phyloP scores from a whole-genome alignment of 441 rosid species.

The Adansonia grandidieri region DNA sequence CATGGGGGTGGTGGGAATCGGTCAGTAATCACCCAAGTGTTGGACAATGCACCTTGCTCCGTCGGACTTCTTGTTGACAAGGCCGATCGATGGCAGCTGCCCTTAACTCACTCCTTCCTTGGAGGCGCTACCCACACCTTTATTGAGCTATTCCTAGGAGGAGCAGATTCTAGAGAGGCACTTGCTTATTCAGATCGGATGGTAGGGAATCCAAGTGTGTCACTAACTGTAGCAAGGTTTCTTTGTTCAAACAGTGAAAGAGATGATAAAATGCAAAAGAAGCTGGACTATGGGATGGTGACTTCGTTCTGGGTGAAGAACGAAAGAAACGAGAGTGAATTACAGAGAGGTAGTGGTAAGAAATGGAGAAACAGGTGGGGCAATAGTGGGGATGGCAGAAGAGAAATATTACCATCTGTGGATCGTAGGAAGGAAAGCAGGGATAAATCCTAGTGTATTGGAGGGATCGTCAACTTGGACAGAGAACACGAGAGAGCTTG shows the following conservation, averaged over 20 bases:
- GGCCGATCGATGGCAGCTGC: constrained; percentile 38
- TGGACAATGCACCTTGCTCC: constrained; percentile 73
- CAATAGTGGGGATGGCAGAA: constrained; percentile 57
- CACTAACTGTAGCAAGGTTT: constrained; percentile 55
- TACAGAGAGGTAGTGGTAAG: constrained; percentile 69
- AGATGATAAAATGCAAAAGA: constrained; percentile 67
- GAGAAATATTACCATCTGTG: constrained; percentile 54
- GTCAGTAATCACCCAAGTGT: constrained; percentile 42
- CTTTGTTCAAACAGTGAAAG: constrained; percentile 54
- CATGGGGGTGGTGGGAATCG: constrained; percentile 39
- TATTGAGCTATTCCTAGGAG: constrained; percentile 64
- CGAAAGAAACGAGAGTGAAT: constrained; percentile 50
- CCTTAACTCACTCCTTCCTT: not conserved
- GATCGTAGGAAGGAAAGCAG: constrained; percentile 77
- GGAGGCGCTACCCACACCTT: constrained; percentile 30
- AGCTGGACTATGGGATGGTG: constrained; percentile 74
- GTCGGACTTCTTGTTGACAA: constrained; percentile 63
- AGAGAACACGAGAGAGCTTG: constrained; percentile 53
- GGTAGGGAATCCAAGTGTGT: constrained; percentile 47
- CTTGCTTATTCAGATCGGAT: constrained; percentile 61
- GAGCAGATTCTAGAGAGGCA: constrained; percentile 76
- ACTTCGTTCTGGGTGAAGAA: constrained; percentile 82
- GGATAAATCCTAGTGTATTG: constrained; percentile 59
- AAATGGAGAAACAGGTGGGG: constrained; percentile 67
- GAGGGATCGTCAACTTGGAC: constrained; percentile 71